Base-by-base conservation (phyloP, 148 eudicot species). In the Talinum fruticosum region DNA sequence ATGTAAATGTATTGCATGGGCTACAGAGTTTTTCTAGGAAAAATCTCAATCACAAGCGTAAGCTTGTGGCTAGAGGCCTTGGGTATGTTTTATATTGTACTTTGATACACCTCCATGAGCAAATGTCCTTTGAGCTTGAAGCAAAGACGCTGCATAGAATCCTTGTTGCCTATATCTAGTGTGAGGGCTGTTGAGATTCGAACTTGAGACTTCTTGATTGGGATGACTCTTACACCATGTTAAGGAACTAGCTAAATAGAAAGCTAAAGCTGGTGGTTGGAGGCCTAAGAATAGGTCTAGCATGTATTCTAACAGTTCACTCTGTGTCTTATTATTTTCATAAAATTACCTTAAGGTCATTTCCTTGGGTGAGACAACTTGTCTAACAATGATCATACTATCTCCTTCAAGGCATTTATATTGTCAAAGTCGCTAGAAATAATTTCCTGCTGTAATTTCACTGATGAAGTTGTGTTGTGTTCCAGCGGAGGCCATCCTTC, bases 401-500 rank as follows among this genome's bases (percentile, higher is more conserved):
- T 26, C 49, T 41, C 47, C n/a, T 57, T 23, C 19, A 49, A 54
- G 24, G 6, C 62, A 7, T 62, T 15, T 16, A 7, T 28, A 13
- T 62, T 62, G 30, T 28, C 14, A 14, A 10, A 8, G 29, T 62
- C 66, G 13, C 66, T n/a, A 62, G 66, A 26, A 49, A 3, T 28
- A 21, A 4, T 47, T 8, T 62, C n/a, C n/a, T 26, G 29, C 30
- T 78, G 71, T 18, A n/a, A 59, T 32, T 64, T 41, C 10, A 49
- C 68, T 79, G 30, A 79, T 28, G 66, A 72, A 49, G 5, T n/a
- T 75, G 24, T 68, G 49, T 65, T 41, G 10, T 57, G 45, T 82
- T 88, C 83, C 97, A 96, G 99, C 97, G 34, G 99, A 96, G 82
- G 97, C 99, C 35, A 90, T 96, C 47, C 93, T 96, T n/a, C 94